Base-by-base conservation (phyloP, 192 early-diverging fungal species). In the Coemansia sp. region DNA sequence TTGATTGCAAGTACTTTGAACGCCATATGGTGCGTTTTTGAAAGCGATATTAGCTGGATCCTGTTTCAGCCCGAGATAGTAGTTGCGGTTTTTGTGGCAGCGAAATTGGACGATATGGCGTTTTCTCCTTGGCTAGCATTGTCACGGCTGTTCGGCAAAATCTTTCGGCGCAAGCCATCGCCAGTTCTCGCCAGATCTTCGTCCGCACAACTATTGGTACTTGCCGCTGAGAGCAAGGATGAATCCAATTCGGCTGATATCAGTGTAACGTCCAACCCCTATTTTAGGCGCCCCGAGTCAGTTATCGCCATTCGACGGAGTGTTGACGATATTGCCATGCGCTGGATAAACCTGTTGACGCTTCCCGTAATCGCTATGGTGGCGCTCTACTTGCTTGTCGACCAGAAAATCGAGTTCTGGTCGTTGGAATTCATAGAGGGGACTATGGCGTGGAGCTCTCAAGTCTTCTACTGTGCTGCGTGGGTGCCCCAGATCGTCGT, bases 401-500 rank as follows among this genome's bases (percentile, higher is more conserved):
- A 29, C 29, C 27, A 29, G 35, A 27, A 29, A 44, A 37, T 39
- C 65, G 10, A 4, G 41, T 36, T 41, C 39, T 56, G 36, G 57
- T 33, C 54, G 54, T 41, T 44, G 65, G 65, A 31, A 2, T 67
- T 67, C 39, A 1, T 57, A 1, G 13, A 45, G 1, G 8, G 19
- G 29, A 14, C 59, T 27, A 11, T 54, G 1, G 10, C 7, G 9
- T 31, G 17, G 21, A 34, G 41, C 8, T 3, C 8, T 16, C 1
- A 3, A 11, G 31, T 59, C 54, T 45, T 53, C 16, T 4, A 17
- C 0, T 54, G 53, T 27, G 27, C 59, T 6, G 45, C 40, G 29
- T 56, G 54, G 51, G 9, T 67, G 41, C 65, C 65, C 40, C 65
- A 67, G 65, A 31, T 67, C 8, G 24, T 67, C 3, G 54, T 67